Evolutionary conservation across 2,329 filamentous ascomycete species (phyloP).

Genomic region (Ceratocystis lukuohia): DNA sequence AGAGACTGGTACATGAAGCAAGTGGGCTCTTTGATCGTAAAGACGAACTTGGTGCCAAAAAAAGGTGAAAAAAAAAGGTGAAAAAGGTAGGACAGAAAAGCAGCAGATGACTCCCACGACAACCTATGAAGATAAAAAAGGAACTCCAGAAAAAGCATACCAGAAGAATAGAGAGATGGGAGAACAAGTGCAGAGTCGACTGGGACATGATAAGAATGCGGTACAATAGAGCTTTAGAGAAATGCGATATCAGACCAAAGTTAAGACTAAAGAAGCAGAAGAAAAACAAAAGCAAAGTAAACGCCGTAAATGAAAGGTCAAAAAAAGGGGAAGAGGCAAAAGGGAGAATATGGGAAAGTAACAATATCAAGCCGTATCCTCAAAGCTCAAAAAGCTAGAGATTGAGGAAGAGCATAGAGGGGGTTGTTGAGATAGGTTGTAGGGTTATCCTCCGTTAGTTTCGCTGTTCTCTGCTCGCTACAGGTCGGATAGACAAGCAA

Average conservation of each 20-base stretch:
- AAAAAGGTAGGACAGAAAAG: neutral
- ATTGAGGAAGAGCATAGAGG: neutral
- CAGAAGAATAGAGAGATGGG: neutral
- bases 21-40: neutral
- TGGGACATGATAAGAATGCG: neutral
- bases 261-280: constrained; percentile 11
- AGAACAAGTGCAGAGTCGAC: constrained; percentile 8
- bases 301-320: constrained; percentile 1
- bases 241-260: constrained; percentile 10
- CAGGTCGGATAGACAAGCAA: neutral
- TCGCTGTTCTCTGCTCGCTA: neutral
- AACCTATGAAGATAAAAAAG: constrained; percentile 6
- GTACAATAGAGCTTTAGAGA: neutral
- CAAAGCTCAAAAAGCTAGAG: neutral
- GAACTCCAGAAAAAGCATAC: constrained; percentile 1
- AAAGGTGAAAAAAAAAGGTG: neutral
- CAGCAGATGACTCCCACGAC: neutral
- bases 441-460: neutral
- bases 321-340: neutral
- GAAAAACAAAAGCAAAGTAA: constrained; percentile 12
- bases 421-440: neutral
- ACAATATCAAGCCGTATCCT: neutral
- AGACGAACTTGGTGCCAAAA: neutral
- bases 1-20: neutral
- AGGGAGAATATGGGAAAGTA: neutral